These are phyloP conservation scores for Pythium sukuiense DNA, from an alignment of 352 stramenopile species.

Conservation along the genomic window DNA sequence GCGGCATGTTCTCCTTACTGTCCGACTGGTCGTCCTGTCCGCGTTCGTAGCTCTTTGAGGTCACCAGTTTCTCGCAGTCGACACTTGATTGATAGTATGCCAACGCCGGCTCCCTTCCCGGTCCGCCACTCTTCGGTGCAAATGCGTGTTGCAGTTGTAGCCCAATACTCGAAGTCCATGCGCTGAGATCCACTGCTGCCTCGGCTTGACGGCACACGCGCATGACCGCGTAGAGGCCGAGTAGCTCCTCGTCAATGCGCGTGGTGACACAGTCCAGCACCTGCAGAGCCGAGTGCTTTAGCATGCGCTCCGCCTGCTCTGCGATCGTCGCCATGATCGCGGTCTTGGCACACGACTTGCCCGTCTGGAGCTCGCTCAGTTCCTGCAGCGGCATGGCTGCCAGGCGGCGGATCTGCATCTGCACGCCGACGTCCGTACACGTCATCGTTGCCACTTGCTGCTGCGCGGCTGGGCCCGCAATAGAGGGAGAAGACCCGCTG, in stretches of 20 bases:
- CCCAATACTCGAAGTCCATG: conserved; percentile 15
- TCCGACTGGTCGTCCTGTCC: background rate
- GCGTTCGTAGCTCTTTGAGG: conserved; percentile 21
- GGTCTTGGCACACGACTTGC: conserved; percentile 19
- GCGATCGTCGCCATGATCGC: conserved; percentile 12
- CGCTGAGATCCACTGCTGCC: background rate
- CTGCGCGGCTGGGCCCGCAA: background rate
- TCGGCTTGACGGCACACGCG: conserved; percentile 13
- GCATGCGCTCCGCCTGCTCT: background rate
- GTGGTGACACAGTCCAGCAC: conserved; percentile 28
- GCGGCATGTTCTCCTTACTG: conserved; percentile 13
- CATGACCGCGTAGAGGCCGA: conserved; percentile 20
- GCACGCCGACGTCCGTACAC: conserved; percentile 22
- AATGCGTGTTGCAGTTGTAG: conserved; percentile 9
- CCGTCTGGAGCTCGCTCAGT: conserved; percentile 30
- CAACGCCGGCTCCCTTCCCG: background rate
- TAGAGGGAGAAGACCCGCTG: background rate
- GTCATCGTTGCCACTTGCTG: background rate
- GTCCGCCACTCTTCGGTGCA: background rate
- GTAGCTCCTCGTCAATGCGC: conserved; percentile 23
- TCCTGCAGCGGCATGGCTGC: conserved; percentile 25
- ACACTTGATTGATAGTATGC: conserved; percentile 16
- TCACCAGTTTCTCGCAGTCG: conserved; percentile 2
- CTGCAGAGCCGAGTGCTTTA: conserved; percentile 1
- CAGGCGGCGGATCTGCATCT: conserved; percentile 9